A percentile compares a stretch with the other conserved stretches of the same genome.
phyloP scores from a whole-genome alignment of 371 early-diverging fungal species.

The Rhizopus stolonifer region DNA sequence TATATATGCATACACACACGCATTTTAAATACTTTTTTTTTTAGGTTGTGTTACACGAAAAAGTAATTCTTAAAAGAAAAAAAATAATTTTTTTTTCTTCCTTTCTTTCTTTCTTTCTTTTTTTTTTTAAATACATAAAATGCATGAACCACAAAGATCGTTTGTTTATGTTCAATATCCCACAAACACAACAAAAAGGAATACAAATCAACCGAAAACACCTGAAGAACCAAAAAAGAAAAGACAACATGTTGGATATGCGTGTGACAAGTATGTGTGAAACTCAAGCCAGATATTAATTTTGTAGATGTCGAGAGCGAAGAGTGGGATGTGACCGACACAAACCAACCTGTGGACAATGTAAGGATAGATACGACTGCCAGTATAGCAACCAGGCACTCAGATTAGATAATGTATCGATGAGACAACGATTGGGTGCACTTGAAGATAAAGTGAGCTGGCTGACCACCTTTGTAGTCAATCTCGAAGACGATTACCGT shows the following conservation, averaged over 20 bases:
- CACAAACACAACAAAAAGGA: neutral
- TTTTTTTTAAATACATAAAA: too few species aligned
- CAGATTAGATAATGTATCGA: conserved; percentile 24
- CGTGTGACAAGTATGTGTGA: conserved; percentile 35
- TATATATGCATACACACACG: neutral
- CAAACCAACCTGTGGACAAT: conserved; percentile 34
- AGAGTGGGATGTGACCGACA: conserved; percentile 36
- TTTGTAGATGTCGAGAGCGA: conserved; percentile 37
- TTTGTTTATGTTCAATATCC: conserved; percentile 21
- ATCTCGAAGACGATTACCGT: conserved; percentile 19
- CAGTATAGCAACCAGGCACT: conserved; percentile 29
- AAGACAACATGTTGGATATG: conserved; percentile 35
- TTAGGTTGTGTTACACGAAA: too few species aligned
- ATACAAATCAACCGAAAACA: neutral
- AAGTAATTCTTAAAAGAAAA: neutral
- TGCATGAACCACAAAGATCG: conserved; percentile 10
- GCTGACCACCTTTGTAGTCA: conserved; percentile 9
- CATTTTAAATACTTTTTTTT: too few species aligned
- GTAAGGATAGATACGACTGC: conserved; percentile 28
- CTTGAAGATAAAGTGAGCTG: conserved; percentile 22
- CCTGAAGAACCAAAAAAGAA: conserved; percentile 21
- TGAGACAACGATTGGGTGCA: conserved; percentile 28
- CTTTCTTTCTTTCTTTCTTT: neutral
- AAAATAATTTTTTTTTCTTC: neutral
- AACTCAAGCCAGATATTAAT: neutral